Base-by-base conservation (phyloP, 805 yeast species). In the Wickerhamomyces queroliae region DNA sequence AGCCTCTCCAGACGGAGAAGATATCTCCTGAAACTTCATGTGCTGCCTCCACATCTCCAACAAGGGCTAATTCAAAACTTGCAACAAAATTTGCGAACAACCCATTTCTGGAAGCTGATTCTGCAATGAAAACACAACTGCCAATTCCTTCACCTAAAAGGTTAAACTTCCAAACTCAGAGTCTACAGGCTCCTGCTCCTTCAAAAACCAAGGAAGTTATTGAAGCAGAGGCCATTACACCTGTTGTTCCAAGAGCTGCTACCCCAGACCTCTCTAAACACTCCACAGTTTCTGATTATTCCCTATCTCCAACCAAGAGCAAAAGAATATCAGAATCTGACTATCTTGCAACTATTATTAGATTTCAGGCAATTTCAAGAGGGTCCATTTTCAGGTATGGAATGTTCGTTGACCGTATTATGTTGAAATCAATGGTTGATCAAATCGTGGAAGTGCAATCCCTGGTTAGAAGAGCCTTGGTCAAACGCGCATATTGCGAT, bases 301-400 rank as follows among this genome's bases (percentile, higher is more conserved):
- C 41, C 20, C 38, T 54, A 2, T 48, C 56, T 2, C 56, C 56
- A 26, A 39, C 49, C 2, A 55, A 48, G 38, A 38, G 35, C 20
- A 42, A 38, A 32, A 42, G 37, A 9, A 39, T 53, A 12, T 37
- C 48, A 8, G 52, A 53, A 29, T 41, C 46, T 10, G 53, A 53
- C 4, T 53, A 49, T 37, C 17, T 51, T 31, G 35, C 35, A 16
- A 53, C 46, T 8, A 71, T 82, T 28, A 61, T 70, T 28, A 65
- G 62, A 40, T 62, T 89, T 15, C 96, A 89, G 56, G 76, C 93
- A 0, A 61, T 79, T 19, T 72, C 85, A 15, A 67, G 87, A 47
- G 95, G 93, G 16, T 78, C 85, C 0, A 66, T 77, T 30, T 63
- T 75, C 40, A 70, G 96, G 38, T 84, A 80, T 54, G 62, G 64